Conservation (phyloP, 768 basidiomycete genomes). For the Podaxis sp. region DNA sequence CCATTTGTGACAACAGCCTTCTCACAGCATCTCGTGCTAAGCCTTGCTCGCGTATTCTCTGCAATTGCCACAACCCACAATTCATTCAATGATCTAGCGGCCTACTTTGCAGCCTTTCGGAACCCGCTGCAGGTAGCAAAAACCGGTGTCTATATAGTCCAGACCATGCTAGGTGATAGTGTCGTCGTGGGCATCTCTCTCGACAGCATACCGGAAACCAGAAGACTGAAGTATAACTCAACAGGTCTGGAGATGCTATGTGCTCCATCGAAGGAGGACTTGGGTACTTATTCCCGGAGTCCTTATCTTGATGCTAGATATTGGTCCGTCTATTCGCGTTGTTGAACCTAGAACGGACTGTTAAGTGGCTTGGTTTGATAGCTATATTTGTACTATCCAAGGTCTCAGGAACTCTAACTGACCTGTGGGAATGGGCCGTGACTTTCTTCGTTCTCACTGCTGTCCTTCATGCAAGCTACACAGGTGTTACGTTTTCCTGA, state of each 20-base stretch:
- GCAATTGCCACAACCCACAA: not conserved
- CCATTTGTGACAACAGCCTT: not conserved
- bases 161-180: conserved; percentile 1
- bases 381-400: not conserved
- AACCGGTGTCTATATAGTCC: not conserved
- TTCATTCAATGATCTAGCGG: not conserved
- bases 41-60: not conserved
- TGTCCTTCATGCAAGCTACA: not conserved
- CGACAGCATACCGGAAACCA: not conserved
- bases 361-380: too few species aligned
- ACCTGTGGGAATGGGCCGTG: not conserved
- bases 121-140: not conserved
- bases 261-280: not conserved
- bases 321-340: not conserved
- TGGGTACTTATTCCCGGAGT: conserved; percentile 2
- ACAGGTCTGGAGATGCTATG: conserved; percentile 6
- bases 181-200: not conserved
- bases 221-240: not conserved
- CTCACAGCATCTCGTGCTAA: not conserved
- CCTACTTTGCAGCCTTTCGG: not conserved
- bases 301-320: not conserved
- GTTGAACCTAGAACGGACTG: too few species aligned
- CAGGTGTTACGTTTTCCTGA: not conserved
- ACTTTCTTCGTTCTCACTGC: not conserved
- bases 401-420: not conserved